Evolutionary conservation across 768 basidiomycete species (phyloP), one percentile per base, ranked within the genome.

Genomic region (Calocybe cyanea): DNA sequence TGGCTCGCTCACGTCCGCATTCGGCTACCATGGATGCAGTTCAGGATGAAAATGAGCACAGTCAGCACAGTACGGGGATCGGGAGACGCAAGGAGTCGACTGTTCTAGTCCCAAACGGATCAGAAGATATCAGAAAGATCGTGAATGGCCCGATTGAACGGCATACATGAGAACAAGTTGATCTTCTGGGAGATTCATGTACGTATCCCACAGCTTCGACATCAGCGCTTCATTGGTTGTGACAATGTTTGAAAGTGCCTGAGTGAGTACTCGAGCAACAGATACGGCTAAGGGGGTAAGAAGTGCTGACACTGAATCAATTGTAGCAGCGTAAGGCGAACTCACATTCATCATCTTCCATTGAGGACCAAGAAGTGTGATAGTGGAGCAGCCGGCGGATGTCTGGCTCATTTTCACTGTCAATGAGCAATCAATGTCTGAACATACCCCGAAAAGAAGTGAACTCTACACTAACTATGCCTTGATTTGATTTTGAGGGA

Each of bases 191-290:
- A 87, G 70, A 43, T 71, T 73, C 59, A 90, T 66, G 54, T 85
- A 84, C 1, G 66, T 71, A 28, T 72, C 71, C 87, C 85, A 91
- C 24, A 86, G 63, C 17, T 60, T 70, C n/a, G 69, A 60, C 50
- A 77, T 70, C 36, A 85, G 72, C 7, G 50, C 54, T 33, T 83
- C 77, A 49, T 92, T 88, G 7, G 76, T 74, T 2, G 93, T 91
- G 24, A 94, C 76, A 18, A 92, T 70, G 61, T 96, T 96, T 15
- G 91, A 87, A 21, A 95, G 71, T 3, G 87, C 68, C 61, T 96
- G 92, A 2, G 83, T 71, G 21, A 89, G 67, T 47, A 88, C 73
- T 13, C 87, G 75, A 7, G 85, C 81, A 15, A 77, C 69, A 0
- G 73, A 65, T 43, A 79, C 72, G 47, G 78, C 92, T 94, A 57